These are phyloP conservation scores for Lactuca saligna DNA, from an alignment of 129 eudicot genomes.

Conservation along the genomic window DNA sequence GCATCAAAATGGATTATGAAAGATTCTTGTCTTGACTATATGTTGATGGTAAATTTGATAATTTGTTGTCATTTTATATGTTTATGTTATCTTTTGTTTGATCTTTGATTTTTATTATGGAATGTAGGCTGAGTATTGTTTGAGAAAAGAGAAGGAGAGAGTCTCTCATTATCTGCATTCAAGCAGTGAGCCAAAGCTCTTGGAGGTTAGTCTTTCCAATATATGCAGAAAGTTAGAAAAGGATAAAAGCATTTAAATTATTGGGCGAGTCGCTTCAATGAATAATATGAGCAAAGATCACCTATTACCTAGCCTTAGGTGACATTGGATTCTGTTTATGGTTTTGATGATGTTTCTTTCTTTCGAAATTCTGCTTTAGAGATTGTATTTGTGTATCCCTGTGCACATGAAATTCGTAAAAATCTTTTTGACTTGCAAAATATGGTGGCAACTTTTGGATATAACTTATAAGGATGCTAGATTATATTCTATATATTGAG, in stretches of 20 bases:
- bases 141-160: conserved; percentile 77
- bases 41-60: conserved; percentile 53
- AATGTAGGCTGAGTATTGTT: conserved; percentile 77
- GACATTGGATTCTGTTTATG: background rate
- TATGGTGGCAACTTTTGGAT: too few relatives aligned
- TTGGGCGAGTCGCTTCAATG: background rate
- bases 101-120: background rate
- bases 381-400: too few relatives aligned
- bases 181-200: conserved; percentile 72
- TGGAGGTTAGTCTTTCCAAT: conserved; percentile 58
- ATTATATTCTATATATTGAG: too few relatives aligned
- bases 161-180: conserved; percentile 72
- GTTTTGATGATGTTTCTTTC: background rate
- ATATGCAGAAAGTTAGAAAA: background rate
- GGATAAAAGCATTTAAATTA: background rate
- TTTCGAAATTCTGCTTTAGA: background rate
- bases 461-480: too few relatives aligned
- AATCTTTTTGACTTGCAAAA: too few relatives aligned
- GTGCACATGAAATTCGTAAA: too few relatives aligned
- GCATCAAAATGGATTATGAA: conserved; percentile 76
- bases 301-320: background rate
- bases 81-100: conserved; percentile 13
- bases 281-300: conserved; percentile 13
- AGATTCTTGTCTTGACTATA: conserved; percentile 86
- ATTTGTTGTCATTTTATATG: background rate